Evolutionary conservation across 2,329 filamentous ascomycete species (phyloP).

Genomic region (Trichoderma semiorbis): DNA sequence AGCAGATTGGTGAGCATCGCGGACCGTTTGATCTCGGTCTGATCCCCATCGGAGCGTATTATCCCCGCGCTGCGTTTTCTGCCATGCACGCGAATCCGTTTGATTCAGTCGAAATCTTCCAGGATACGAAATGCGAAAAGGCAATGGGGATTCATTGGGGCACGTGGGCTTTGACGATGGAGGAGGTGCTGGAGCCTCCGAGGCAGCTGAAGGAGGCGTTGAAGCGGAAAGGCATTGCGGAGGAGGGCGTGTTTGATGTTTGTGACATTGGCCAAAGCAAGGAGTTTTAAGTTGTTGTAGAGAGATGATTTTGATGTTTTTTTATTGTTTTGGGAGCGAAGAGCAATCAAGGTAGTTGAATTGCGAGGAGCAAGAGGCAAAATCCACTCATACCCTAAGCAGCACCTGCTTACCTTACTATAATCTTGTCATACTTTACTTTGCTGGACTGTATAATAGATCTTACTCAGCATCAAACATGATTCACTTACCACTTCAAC

Average conservation of each 20-base stretch:
- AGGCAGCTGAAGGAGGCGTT: slow-evolving; percentile 68
- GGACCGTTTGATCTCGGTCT: slow-evolving; percentile 89
- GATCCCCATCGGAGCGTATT: slow-evolving; percentile 90
- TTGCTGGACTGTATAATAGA: not conserved
- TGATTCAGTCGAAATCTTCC: slow-evolving; percentile 86
- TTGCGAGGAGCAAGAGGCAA: not conserved
- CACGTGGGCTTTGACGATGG: slow-evolving; percentile 79
- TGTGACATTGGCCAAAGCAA: slow-evolving; percentile 82
- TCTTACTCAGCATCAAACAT: not conserved
- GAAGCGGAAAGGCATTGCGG: slow-evolving; percentile 60
- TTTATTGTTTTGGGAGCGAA: not conserved
- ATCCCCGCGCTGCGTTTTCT: slow-evolving; percentile 68
- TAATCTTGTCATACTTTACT: not conserved
- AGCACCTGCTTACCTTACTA: not conserved
- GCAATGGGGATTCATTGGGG: slow-evolving; percentile 94
- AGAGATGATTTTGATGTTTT: not conserved
- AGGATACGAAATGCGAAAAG: slow-evolving; percentile 71
- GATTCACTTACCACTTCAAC: not conserved
- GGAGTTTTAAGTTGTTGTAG: slow-evolving; percentile 56
- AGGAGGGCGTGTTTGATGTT: slow-evolving; percentile 74
- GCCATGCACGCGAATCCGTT: slow-evolving; percentile 81
- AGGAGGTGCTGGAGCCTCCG: slow-evolving; percentile 83
- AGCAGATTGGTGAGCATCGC: slow-evolving; percentile 72
- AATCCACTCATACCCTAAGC: not conserved
- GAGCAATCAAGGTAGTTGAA: not conserved